Conservation (phyloP, 2,329 filamentous ascomycete species). For the Pseudogymnoascus verrucosus region DNA sequence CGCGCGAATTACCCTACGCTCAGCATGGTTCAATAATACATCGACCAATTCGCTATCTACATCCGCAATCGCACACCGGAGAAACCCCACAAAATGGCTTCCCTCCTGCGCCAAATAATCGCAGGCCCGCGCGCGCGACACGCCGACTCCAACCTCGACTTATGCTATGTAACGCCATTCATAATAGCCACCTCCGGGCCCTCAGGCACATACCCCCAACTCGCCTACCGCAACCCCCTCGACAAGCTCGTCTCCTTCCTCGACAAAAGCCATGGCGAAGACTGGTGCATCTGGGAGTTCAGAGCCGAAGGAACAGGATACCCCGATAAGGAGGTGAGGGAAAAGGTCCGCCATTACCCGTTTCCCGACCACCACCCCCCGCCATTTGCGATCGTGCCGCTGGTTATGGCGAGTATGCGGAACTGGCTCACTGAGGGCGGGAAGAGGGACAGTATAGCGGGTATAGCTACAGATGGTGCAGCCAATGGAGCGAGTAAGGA, state of each 20-base stretch:
- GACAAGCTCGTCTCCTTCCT: slow-evolving; percentile 82
- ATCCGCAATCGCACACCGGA: background rate
- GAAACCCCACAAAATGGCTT: slow-evolving; percentile 45
- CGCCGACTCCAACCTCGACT: slow-evolving; percentile 78
- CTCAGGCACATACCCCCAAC: slow-evolving; percentile 78
- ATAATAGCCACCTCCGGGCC: slow-evolving; percentile 74
- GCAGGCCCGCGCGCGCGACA: slow-evolving; percentile 79
- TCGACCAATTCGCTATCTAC: background rate
- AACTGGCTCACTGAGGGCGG: slow-evolving; percentile 63
- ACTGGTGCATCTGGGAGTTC: slow-evolving; percentile 98
- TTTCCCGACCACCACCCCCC: slow-evolving; percentile 97
- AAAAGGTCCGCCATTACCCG: slow-evolving; percentile 80
- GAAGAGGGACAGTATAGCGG: slow-evolving; percentile 16
- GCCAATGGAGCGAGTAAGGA: slow-evolving; percentile 12
- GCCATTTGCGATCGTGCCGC: slow-evolving; percentile 78
- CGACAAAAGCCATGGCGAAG: slow-evolving; percentile 69
- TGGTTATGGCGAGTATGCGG: slow-evolving; percentile 87
- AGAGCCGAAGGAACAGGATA: slow-evolving; percentile 94
- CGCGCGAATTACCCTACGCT: background rate
- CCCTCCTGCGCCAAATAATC: slow-evolving; percentile 81
- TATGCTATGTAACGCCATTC: slow-evolving; percentile 90
- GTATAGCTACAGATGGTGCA: background rate
- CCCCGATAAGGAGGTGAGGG: slow-evolving; percentile 80
- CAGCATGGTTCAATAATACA: background rate
- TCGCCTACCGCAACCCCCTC: slow-evolving; percentile 88